Conservation (phyloP, 2,329 filamentous ascomycete genomes). For the Alternaria gaisen region DNA sequence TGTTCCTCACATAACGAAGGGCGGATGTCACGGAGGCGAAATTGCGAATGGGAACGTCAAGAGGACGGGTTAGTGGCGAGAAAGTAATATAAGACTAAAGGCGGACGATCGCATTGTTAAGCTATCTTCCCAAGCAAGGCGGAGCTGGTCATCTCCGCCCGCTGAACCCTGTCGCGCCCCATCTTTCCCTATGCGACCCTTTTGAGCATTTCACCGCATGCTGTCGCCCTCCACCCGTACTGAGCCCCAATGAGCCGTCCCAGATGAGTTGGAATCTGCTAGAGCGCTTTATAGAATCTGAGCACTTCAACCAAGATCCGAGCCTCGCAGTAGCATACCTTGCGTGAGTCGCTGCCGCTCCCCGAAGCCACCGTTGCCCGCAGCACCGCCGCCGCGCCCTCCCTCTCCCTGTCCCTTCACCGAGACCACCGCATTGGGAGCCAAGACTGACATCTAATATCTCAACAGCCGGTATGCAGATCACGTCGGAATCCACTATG, state of each 20-base stretch:
- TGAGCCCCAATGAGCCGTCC: constrained; percentile 51
- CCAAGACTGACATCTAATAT: constrained; percentile 21
- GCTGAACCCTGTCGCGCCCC: constrained; percentile 26
- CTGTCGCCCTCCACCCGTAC: constrained; percentile 25
- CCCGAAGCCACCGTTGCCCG: constrained; percentile 39
- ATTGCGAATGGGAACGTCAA: not conserved
- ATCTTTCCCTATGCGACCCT: constrained; percentile 31
- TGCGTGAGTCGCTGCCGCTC: constrained; percentile 68
- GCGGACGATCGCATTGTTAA: constrained; percentile 7
- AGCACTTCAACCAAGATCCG: constrained; percentile 91
- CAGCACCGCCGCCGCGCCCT: constrained; percentile 21
- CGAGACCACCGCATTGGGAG: constrained; percentile 5
- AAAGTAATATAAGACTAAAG: constrained; percentile 3
- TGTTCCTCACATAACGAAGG: not conserved
- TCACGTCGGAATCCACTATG: constrained; percentile 89
- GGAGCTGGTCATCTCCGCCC: constrained; percentile 21
- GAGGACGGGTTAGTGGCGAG: not conserved
- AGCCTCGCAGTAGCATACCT: constrained; percentile 89
- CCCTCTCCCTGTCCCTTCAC: not conserved
- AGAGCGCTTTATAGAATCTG: constrained; percentile 89
- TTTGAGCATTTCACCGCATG: constrained; percentile 27
- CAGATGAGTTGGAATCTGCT: constrained; percentile 79
- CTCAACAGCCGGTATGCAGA: constrained; percentile 78
- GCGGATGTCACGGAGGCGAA: not conserved
- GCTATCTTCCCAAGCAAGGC: constrained; percentile 10